Evolutionary conservation across 495 filamentous ascomycete species (phyloP), one percentile per base, ranked within the genome.

Genomic region (Cudoniella acicularis): DNA sequence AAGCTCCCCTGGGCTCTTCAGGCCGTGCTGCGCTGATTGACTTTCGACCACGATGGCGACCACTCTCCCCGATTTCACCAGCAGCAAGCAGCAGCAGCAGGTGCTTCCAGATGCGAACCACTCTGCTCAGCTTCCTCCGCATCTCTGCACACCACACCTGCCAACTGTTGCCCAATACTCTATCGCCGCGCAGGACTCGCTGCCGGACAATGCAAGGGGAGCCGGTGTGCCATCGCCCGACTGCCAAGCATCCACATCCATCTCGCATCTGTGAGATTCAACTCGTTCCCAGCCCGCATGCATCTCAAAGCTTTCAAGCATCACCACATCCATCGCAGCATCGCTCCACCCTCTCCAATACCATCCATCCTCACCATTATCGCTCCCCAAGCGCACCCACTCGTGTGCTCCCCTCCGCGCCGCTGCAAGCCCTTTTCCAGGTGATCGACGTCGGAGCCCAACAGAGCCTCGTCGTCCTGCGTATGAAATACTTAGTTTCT

Each of bases 401-500:
- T 58, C 23, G 13, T 13, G n/a, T 53, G n/a, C 40, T 1, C 41
- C 50, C 51, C 49, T 53, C 56, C 21, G 1, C 22, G 1, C 20
- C n/a, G 17, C 42, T 36, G 30, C 30, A 36, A 36, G 30, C 30
- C 30, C 30, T 36, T 36, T 36, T 25, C 53, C 40, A 26, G 10
- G 24, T 10, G 53, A 56, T 41, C 51, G 52, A 41, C 49, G 52
- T 26, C 54, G 26, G 50, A 36, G 30, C 21, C 50, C 56, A 26
- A 23, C 56, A 60, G 61, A 64, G 61, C 61, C 61, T 56, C 61
- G 59, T 59, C 53, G n/a, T n/a, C 10, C n/a, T 25, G 40, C 9
- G 6, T 23, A 41, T 26, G 42, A 56, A 53, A 61, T 65, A 65
- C 63, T 45, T 64, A 61, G 58, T 54, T 61, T 61, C 42, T 43